Base-by-base conservation (phyloP, 2,329 filamentous ascomycete species). In the Lasiodiplodia gonubiensis region DNA sequence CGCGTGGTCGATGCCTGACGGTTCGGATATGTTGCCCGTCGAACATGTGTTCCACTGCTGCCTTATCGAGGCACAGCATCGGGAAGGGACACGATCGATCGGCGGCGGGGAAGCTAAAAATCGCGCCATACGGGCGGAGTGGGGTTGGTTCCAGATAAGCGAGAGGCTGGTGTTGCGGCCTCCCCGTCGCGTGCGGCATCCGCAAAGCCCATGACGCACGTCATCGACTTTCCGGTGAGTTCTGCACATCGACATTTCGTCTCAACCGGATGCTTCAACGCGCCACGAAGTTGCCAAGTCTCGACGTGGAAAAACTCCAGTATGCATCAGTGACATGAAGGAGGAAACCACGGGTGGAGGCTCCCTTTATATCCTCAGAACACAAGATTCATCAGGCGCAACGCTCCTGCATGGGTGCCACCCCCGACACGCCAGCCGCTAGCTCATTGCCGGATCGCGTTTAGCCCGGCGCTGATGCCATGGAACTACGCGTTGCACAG, bases 111-210 rank as follows among this genome's bases (percentile, higher is more conserved):
- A 25, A 51, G 42, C 59, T 51, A 63, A 49, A 27, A 37, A 18
- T 5, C 23, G 23, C 42, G 49, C 59, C 30, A 63, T 11, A 12
- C n/a, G 42, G 30, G n/a, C 59, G 46, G 59, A 63, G 59, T 63
- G 59, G 59, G 59, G 59, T 51, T 63, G 42, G 59, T 25, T 6
- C 23, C 27, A 51, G 46, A 63, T 63, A 63, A 63, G 59, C 59
- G 59, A 63, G 37, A 42, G 55, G 39, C 12, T 60, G 55, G 55
- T 60, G 55, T 60, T 60, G 55, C 55, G 55, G 55, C 27, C 49
- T 63, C 59, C 53, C 59, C 55, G 57, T 61, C 57, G 57, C 57
- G 57, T 61, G 57, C 57, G 25, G 57, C 33, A 33, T 48, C 39
- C 39, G 35, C 59, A 18, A 37, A 12, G 8, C 46, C 21, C 46